Conservation (phyloP, 2,329 filamentous ascomycete genomes). For the Aspergillus phoenicis region DNA sequence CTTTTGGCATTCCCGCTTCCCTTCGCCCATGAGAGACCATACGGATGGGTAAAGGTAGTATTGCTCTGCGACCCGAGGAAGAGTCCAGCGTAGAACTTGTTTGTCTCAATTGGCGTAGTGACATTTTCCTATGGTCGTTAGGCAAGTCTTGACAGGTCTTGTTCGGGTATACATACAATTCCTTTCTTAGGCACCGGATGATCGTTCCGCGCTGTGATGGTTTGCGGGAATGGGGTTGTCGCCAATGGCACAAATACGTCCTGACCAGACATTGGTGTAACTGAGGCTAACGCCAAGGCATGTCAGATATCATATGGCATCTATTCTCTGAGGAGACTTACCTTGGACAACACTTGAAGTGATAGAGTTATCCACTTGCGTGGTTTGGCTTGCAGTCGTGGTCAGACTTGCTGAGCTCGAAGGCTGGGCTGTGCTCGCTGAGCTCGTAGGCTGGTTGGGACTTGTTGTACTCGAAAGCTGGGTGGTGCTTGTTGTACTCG, state of each 20-base stretch:
- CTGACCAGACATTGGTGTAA: conserved; percentile 36
- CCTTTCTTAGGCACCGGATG: conserved; percentile 46
- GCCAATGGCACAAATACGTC: conserved; percentile 48
- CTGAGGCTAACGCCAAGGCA: conserved; percentile 5
- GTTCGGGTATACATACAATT: conserved; percentile 35
- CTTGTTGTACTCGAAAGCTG: not conserved
- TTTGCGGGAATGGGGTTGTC: conserved; percentile 40
- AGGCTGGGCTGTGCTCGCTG: not conserved
- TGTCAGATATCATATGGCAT: conserved; percentile 3
- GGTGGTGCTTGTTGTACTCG: not conserved
- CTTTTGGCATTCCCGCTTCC: conserved; percentile 65
- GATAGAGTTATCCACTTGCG: not conserved
- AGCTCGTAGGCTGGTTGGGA: not conserved
- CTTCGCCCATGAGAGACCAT: conserved; percentile 68
- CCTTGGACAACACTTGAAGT: conserved; percentile 6
- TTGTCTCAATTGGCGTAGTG: conserved; percentile 46
- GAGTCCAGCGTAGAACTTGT: conserved; percentile 74
- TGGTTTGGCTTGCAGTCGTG: not conserved
- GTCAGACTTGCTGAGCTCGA: not conserved
- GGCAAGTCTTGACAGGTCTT: not conserved
- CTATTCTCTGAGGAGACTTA: not conserved
- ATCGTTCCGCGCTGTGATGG: conserved; percentile 42
- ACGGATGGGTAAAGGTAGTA: conserved; percentile 75
- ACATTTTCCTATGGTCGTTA: conserved; percentile 31
- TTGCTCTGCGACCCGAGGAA: conserved; percentile 72